phyloP scores from a whole-genome alignment of 805 yeast species.

The Wickerhamomyces canadensis region DNA sequence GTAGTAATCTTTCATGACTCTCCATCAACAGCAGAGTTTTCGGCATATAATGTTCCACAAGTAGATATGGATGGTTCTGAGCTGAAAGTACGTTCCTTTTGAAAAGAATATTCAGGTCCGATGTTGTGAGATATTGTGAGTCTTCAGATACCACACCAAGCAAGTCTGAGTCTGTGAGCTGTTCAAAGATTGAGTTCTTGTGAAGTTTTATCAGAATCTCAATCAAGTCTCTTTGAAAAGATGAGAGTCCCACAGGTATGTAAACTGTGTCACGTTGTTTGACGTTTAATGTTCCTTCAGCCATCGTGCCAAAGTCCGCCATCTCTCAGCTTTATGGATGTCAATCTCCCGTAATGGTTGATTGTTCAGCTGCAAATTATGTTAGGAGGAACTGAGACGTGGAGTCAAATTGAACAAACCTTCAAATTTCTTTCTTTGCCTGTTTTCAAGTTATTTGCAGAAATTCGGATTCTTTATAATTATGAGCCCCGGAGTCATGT shows the following conservation, averaged over 20 bases:
- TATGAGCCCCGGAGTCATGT: too few relatives aligned
- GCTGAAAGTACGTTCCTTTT: constrained; percentile 43
- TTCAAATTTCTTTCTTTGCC: too few relatives aligned
- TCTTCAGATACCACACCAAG: neutral
- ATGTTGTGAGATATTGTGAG: constrained; percentile 6
- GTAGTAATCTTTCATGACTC: constrained; percentile 47
- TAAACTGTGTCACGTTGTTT: constrained; percentile 7
- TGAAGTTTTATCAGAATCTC: constrained; percentile 42
- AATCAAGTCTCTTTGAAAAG: constrained; percentile 37
- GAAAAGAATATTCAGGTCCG: constrained; percentile 36
- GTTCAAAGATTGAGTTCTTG: constrained; percentile 25
- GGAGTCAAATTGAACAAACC: too few relatives aligned
- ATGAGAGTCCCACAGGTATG: constrained; percentile 39
- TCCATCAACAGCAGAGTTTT: constrained; percentile 62
- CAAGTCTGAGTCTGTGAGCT: constrained; percentile 4
- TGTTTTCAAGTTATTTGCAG: too few relatives aligned
- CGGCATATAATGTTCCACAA: constrained; percentile 77
- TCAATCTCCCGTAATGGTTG: too few relatives aligned
- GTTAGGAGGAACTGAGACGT: too few relatives aligned
- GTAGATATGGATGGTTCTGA: constrained; percentile 60
- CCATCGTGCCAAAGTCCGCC: too few relatives aligned
- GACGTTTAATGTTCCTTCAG: too few relatives aligned
- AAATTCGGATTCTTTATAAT: too few relatives aligned
- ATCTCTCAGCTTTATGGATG: too few relatives aligned
- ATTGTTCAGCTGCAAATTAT: too few relatives aligned